Evolutionary conservation across 2,329 filamentous ascomycete genomes (phyloP), one percentile per base, ranked within the genome.

Genomic region (Zarea fungicola): DNA sequence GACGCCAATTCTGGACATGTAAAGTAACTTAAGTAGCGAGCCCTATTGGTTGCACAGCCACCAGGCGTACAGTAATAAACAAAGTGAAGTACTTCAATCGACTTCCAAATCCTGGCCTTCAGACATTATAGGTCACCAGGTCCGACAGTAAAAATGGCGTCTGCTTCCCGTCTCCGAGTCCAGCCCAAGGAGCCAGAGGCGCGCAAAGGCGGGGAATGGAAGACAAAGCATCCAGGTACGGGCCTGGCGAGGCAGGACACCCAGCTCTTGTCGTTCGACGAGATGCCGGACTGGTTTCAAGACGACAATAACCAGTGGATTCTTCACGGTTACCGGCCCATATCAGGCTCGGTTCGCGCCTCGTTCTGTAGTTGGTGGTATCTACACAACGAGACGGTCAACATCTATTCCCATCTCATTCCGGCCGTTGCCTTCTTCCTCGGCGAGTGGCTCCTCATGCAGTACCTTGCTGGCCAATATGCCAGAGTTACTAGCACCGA

Each of bases 281-380:
- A 58, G 49, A 54, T 58, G 49, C 57, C 54, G 34, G 46, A 55
- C 48, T 60, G 58, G 58, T 58, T 54, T 34, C 53, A 42, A 37
- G 48, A 44, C 21, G 51, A 52, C 21, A 45, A 42, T 41, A 54
- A 58, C 48, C 44, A 48, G 42, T 54, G 48, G 41, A 49, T 57
- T 51, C 51, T 54, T 41, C 44, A 52, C 21, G 54, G 52, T 21
- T 76, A 76, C 52, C 68, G 72, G n/a, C 68, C 68, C 5, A 62
- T 67, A 22, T 68, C 64, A 3, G 56, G 62, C 44, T 75, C 72
- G 1, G 56, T 53, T 21, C 48, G 40, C 3, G 52, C 51, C 10
- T 76, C 64, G 47, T 56, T 75, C 44, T 43, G 55, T 21, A 75
- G 71, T 48, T 68, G 65, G 62, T 52, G 57, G 2, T 69, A 71